A percentile compares a stretch with the other conserved stretches of the same genome.
These are phyloP conservation scores for Camellia granthamiana DNA, from an alignment of 148 eudicot species.

Conservation along the genomic window DNA sequence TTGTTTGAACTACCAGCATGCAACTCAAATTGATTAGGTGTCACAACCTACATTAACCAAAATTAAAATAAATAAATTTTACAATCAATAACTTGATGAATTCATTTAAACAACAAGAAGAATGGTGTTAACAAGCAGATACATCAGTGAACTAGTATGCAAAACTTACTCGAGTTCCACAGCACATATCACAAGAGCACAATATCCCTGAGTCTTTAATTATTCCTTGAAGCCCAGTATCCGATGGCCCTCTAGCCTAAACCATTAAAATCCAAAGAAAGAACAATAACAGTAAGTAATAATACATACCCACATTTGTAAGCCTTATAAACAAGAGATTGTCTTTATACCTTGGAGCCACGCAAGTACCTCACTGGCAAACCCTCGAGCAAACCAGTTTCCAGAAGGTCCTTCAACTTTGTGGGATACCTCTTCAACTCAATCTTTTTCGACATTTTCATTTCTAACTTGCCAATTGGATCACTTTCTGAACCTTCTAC, in stretches of 20 bases:
- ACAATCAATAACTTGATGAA: constrained; percentile 1
- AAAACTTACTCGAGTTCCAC: constrained; percentile 53
- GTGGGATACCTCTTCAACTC: constrained; percentile 31
- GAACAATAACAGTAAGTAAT: background rate
- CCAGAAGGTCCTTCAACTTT: constrained; percentile 53
- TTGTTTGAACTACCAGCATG: constrained; percentile 82
- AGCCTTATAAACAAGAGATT: background rate
- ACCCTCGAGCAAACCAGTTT: constrained; percentile 72
- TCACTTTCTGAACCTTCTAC: constrained; percentile 9
- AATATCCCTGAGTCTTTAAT: constrained; percentile 57
- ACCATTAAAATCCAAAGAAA: constrained; percentile 2
- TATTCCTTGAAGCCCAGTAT: constrained; percentile 51
- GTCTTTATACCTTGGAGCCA: constrained; percentile 52
- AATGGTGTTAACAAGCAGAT: background rate
- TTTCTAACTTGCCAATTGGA: constrained; percentile 16
- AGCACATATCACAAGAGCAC: constrained; percentile 60
- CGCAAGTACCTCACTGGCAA: constrained; percentile 54
- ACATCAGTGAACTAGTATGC: background rate
- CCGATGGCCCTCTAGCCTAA: constrained; percentile 24
- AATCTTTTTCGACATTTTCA: constrained; percentile 34
- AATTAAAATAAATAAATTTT: background rate
- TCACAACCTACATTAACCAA: constrained; percentile 52
- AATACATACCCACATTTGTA: background rate
- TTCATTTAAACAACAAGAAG: background rate
- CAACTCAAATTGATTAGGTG: constrained; percentile 63